phyloP scores from a whole-genome alignment of 495 filamentous ascomycete species.

The Penicillium odoratum region DNA sequence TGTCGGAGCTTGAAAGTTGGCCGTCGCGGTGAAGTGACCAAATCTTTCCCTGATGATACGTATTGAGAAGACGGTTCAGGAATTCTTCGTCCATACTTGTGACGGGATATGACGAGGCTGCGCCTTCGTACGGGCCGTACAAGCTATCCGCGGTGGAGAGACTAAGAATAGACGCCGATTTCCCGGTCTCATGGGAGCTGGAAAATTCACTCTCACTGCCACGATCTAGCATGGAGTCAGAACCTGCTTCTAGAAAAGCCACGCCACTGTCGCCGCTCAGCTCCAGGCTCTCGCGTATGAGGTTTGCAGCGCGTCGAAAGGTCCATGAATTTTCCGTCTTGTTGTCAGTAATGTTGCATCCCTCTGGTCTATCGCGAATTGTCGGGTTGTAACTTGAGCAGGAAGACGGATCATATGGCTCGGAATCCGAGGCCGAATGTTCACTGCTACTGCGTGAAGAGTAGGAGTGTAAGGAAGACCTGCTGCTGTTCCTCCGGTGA shows the following conservation, averaged over 20 bases:
- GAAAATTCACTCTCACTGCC: constrained; percentile 29
- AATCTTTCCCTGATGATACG: constrained; percentile 60
- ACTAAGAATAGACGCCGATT: constrained; percentile 30
- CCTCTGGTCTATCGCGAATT: neutral
- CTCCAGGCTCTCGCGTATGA: constrained; percentile 57
- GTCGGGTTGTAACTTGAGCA: constrained; percentile 14
- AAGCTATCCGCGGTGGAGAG: constrained; percentile 34
- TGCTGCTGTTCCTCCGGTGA: neutral
- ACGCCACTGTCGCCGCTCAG: constrained; percentile 50
- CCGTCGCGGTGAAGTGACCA: constrained; percentile 61
- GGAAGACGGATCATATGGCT: constrained; percentile 24
- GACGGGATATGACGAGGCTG: constrained; percentile 24
- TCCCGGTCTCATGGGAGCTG: constrained; percentile 23
- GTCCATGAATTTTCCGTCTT: constrained; percentile 37
- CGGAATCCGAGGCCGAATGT: constrained; percentile 28
- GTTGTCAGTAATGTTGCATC: constrained; percentile 12
- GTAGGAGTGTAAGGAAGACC: constrained; percentile 18
- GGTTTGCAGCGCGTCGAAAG: constrained; percentile 54
- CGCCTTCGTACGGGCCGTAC: constrained; percentile 24
- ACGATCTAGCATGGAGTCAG: constrained; percentile 20
- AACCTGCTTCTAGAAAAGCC: constrained; percentile 47
- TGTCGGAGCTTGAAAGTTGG: constrained; percentile 39
- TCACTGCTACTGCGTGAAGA: constrained; percentile 27
- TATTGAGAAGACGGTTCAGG: constrained; percentile 51
- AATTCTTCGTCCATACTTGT: constrained; percentile 37